Base-by-base conservation (phyloP, 495 filamentous ascomycete genomes). In the Oleoguttula mirabilis region DNA sequence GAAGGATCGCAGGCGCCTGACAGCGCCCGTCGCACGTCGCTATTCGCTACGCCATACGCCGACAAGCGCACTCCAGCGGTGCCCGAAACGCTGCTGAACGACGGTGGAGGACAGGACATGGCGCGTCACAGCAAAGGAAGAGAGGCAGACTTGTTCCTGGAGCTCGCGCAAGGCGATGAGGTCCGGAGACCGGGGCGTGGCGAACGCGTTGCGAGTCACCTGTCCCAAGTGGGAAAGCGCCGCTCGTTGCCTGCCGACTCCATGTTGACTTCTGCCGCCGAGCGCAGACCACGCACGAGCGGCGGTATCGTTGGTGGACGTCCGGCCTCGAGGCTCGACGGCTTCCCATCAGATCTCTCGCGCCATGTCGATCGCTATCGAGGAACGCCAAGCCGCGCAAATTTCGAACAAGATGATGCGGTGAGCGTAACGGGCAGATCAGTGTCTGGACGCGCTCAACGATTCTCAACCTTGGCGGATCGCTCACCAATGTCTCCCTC, bases 131-230 rank as follows among this genome's bases (percentile, higher is more conserved):
- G 32, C 3, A 30, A 17, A 21, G 28, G 14, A 3, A 39, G 21
- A 16, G 33, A 32, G 3, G 45, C 40, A 24, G 49, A 52, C 22
- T 34, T 52, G 39, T 52, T 52, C 24, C 28, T 52, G 36, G 38
- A 48, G 39, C 21, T 52, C 17, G 49, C 44, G 12, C 48, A 48
- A 10, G 32, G 32, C 14, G 14, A 15, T n/a, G 47, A 41, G 10
- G 30, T 20, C 19, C 36, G 17, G 12, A 15, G 43, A n/a, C 43
- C 48, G 10, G 12, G 21, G 6, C 22, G 33, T 8, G 27, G 28
- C 14, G 40, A 43, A 5, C 47, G 43, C 32, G 28, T 27, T 1
- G 11, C 25, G 4, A 47, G 49, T 33, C 35, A 45, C 2, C 12
- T 43, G 10, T 47, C 49, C 11, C 31, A 32, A 19, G 5, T 12